Conservation (phyloP, 1,139 yeast genomes). For the Blastobotrys buckinghamii region DNA sequence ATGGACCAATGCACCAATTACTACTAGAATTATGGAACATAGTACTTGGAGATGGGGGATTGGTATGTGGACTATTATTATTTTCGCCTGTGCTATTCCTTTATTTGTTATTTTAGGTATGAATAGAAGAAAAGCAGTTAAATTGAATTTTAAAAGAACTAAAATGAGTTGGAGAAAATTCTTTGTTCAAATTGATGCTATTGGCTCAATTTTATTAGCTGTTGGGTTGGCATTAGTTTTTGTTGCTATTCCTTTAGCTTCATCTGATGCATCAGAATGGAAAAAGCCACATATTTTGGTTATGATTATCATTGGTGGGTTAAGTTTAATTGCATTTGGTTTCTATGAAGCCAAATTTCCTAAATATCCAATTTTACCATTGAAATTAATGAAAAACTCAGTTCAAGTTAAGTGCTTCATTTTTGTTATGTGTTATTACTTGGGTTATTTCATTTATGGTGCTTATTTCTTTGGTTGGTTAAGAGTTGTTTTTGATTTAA, state of each 20-base stretch:
- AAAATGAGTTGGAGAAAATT: not conserved
- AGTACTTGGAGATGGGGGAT: conserved; percentile 58
- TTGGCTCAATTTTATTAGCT: conserved; percentile 16
- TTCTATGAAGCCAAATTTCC: conserved; percentile 15
- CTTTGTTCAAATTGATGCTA: conserved; percentile 13
- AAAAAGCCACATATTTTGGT: conserved; percentile 12
- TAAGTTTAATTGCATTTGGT: conserved; percentile 13
- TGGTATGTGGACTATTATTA: conserved; percentile 71
- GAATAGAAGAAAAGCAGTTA: conserved; percentile 15
- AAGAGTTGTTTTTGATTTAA: conserved; percentile 49
- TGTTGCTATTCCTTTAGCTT: conserved; percentile 19
- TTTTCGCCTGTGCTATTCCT: conserved; percentile 58
- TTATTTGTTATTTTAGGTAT: conserved; percentile 26
- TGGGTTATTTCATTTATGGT: conserved; percentile 16
- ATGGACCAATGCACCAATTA: conserved; percentile 16
- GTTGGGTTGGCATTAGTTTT: conserved; percentile 18
- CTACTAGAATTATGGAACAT: conserved; percentile 16
- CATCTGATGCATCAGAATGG: conserved; percentile 14
- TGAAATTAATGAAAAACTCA: conserved; percentile 10
- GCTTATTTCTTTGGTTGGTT: conserved; percentile 31
- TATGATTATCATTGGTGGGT: conserved; percentile 14
- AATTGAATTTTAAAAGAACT: not conserved
- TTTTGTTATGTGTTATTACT: conserved; percentile 14
- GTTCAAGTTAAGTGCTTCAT: conserved; percentile 14
- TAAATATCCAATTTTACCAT: conserved; percentile 15